These are phyloP conservation scores for Rhododendron simsii DNA, from an alignment of 148 eudicot species.

Conservation along the genomic window DNA sequence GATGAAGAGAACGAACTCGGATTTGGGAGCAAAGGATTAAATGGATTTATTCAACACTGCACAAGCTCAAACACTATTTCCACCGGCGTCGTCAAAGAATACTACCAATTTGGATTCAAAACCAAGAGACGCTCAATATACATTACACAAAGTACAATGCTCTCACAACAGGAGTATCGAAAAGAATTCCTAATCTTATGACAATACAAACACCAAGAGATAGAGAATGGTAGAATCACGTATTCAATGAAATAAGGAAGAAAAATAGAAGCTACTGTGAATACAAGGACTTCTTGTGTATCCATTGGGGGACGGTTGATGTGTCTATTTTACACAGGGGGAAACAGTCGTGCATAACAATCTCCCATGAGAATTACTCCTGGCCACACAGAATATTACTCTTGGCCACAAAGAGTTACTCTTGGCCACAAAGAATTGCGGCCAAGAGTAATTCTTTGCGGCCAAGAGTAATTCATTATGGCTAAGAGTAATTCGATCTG, in stretches of 20 bases:
- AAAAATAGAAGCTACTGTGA: neutral
- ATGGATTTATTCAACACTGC: neutral
- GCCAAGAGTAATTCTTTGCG: too few species aligned
- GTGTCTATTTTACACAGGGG: neutral
- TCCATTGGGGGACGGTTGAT: neutral
- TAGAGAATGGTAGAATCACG: neutral
- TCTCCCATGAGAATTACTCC: neutral
- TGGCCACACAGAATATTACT: too few species aligned
- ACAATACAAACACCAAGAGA: constrained; percentile 11
- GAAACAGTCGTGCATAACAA: neutral
- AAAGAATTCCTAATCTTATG: constrained; percentile 17
- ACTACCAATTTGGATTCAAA: neutral
- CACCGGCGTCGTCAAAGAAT: neutral
- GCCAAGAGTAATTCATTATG: too few species aligned
- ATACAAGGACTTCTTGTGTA: neutral
- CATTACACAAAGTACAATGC: constrained; percentile 23
- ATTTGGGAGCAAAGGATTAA: neutral
- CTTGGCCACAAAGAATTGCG: too few species aligned
- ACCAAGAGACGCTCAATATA: neutral
- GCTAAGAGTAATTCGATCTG: too few species aligned
- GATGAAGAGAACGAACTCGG: neutral
- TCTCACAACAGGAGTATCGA: constrained; percentile 5
- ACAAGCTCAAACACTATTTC: neutral
- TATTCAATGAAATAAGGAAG: neutral
- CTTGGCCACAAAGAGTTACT: too few species aligned